Base-by-base conservation (phyloP, 495 filamentous ascomycete species). In the Xylaria scruposa region DNA sequence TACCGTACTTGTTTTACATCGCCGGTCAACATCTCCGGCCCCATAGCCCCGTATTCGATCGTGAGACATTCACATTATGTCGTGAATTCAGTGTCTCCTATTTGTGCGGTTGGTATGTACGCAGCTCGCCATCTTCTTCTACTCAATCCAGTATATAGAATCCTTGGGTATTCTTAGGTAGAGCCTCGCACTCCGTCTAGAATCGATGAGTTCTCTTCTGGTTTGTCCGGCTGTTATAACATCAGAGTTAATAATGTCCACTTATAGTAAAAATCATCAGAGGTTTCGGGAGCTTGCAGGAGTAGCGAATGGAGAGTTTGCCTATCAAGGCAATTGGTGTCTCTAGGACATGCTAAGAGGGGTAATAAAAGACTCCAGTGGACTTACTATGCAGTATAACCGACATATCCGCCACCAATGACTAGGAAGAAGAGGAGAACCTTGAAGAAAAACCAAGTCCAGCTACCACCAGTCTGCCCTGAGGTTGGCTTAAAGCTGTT, bases 401-500 rank as follows among this genome's bases (percentile, higher is more conserved):
- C 95, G 31, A 92, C 90, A 82, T 98, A 99, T 3, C 74, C 91
- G 68, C 91, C 94, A 7, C 83, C 90, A 68, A 91, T 70, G 38
- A 88, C 91, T n/a, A 88, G 78, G 70, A 91, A 81, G 81, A 98
- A 92, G 66, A 97, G 69, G 31, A 97, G 73, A 59, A 90, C 83
- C 89, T 97, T 97, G 78, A 96, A 85, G 64, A 98, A 88, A 85
- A 97, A 97, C 95, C 97, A 97, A 44, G 84, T 85, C 95, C 95
- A 98, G 83, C 94, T 90, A 8, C 94, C 89, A 29, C 85, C 82
- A 72, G 83, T 79, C 73, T 83, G 77, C 70, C 71, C 71, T 78
- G 80, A 77, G 46, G 40, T 12, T 71, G 21, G 65, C 75, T 78
- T 80, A 53, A 60, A 59, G 69, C 82, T 68, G 70, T 81, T 84